Base-by-base conservation (phyloP, 768 basidiomycete species). In the Pisolithus albus region DNA sequence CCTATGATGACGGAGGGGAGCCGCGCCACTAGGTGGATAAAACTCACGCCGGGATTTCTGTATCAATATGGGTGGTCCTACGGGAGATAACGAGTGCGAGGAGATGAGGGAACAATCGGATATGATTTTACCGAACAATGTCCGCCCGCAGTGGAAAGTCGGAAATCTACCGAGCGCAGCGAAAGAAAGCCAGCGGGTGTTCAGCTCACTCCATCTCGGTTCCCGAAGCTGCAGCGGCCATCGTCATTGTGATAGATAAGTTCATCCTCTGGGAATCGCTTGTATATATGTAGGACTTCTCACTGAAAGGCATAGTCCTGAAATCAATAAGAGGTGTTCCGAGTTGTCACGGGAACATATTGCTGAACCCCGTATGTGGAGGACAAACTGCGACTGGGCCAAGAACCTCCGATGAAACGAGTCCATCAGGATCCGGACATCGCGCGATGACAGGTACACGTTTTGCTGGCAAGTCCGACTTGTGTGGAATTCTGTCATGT, bases 31-130 rank as follows among this genome's bases (percentile, higher is more conserved):
- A 45, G 2, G 43, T 28, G 43, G 24, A 9, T 26, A n/a, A 45
- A 28, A 26, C 34, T 45, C 26, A 26, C 24, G n/a, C 26, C 41
- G 15, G 15, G 15, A 26, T 18, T 15, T 15, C 23, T 26, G 24
- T 26, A 26, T 28, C 7, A 26, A 15, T 26, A 18, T 16, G 43
- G 43, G 21, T 24, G 23, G 40, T 18, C 8, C 30, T 32, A 32
- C 30, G 30, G 30, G 30, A 32, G 30, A 32, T 32, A 32, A 32
- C 30, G 63, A 15, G 73, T 73, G 28, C 66, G 65, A 58, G 67
- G 75, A 10, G 64, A 67, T 32, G 58, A 58, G 13, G 72, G 72
- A 32, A 74, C 50, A 7, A 8, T 26, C 43, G 43, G 28, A 7
- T 13, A 11, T 15, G 45, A 47, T 36, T 36, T 32, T 34, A 38